Percentiles rank a stretch among this genome's conserved stretches.
Conservation (phyloP, 2,329 filamentous ascomycete genomes). For the Lasiodiplodia gonubiensis region DNA sequence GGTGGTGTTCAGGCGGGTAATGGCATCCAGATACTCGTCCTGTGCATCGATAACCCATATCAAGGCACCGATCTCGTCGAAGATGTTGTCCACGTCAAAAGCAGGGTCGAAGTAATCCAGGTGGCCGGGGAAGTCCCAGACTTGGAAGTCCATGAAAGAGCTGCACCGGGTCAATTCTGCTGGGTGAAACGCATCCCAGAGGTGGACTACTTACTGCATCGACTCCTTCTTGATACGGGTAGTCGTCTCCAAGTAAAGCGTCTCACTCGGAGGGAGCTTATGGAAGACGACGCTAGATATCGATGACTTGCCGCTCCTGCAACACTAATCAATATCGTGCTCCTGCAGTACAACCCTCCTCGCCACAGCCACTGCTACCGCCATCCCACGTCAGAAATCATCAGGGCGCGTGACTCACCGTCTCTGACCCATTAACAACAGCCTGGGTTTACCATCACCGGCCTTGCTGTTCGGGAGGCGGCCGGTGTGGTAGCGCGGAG, state of each 20-base stretch:
- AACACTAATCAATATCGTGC: slow-evolving; percentile 25
- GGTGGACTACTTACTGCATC: slow-evolving; percentile 73
- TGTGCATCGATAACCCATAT: slow-evolving; percentile 99
- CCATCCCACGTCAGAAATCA: slow-evolving; percentile 15
- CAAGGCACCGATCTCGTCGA: slow-evolving; percentile 89
- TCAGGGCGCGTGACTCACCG: slow-evolving; percentile 63
- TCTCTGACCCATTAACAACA: slow-evolving; percentile 94
- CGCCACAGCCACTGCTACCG: slow-evolving; percentile 1
- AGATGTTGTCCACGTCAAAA: slow-evolving; percentile 92
- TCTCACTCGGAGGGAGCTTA: slow-evolving; percentile 95
- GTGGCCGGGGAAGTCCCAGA: slow-evolving; percentile 96
- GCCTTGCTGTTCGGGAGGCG: slow-evolving; percentile 56
- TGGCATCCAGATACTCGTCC: slow-evolving; percentile 94
- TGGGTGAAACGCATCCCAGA: neutral
- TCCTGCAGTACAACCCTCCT: slow-evolving; percentile 10
- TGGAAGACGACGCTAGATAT: slow-evolving; percentile 99
- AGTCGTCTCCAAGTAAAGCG: slow-evolving; percentile 92
- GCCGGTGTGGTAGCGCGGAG: slow-evolving; percentile 50
- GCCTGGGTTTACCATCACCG: slow-evolving; percentile 74
- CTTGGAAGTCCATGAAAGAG: slow-evolving; percentile 99
- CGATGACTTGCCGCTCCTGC: slow-evolving; percentile 94
- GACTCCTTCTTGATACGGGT: slow-evolving; percentile 92
- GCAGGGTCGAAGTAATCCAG: slow-evolving; percentile 88
- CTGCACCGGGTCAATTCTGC: slow-evolving; percentile 53
- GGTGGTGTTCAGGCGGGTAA: slow-evolving; percentile 83